These are phyloP conservation scores for Penicillium sp. DNA, from an alignment of 2,329 filamentous ascomycete genomes.

Conservation along the genomic window DNA sequence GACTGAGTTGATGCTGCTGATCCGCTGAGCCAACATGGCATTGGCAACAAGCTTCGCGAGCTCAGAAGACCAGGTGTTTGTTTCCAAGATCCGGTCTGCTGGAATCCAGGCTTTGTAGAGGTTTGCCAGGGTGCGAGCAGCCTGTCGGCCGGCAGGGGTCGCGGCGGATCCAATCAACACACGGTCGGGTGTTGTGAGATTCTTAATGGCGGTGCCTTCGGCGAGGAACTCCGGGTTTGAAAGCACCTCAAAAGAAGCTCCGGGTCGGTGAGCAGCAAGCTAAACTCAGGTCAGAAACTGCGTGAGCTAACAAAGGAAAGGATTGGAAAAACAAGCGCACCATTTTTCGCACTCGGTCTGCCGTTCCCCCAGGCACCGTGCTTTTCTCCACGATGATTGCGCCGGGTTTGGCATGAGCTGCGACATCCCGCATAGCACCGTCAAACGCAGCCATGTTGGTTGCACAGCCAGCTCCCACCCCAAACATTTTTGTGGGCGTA, in stretches of 20 bases:
- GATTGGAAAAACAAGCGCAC: conserved; percentile 44
- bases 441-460: conserved; percentile 74
- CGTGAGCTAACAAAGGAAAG: neutral
- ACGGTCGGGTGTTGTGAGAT: conserved; percentile 70
- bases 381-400: conserved; percentile 80
- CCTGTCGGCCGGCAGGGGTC: conserved; percentile 60
- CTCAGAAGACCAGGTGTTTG: conserved; percentile 76
- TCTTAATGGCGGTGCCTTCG: conserved; percentile 71
- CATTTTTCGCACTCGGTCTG: conserved; percentile 67
- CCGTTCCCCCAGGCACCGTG: conserved; percentile 75
- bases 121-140: conserved; percentile 62
- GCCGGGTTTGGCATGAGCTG: conserved; percentile 63
- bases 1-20: conserved; percentile 78
- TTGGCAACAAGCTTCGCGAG: conserved; percentile 78
- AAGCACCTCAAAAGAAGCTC: conserved; percentile 69
- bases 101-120: conserved; percentile 74
- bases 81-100: conserved; percentile 65
- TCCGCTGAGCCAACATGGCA: conserved; percentile 76
- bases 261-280: conserved; percentile 51
- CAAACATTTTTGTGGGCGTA: conserved; percentile 73
- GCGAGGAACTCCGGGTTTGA: conserved; percentile 82
- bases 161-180: conserved; percentile 71
- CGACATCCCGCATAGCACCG: conserved; percentile 66
- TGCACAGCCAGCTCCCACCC: conserved; percentile 68
- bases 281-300: conserved; percentile 11